Evolutionary conservation across 371 early-diverging fungal species (phyloP).

Genomic region (Zopfochytrium polystomum): DNA sequence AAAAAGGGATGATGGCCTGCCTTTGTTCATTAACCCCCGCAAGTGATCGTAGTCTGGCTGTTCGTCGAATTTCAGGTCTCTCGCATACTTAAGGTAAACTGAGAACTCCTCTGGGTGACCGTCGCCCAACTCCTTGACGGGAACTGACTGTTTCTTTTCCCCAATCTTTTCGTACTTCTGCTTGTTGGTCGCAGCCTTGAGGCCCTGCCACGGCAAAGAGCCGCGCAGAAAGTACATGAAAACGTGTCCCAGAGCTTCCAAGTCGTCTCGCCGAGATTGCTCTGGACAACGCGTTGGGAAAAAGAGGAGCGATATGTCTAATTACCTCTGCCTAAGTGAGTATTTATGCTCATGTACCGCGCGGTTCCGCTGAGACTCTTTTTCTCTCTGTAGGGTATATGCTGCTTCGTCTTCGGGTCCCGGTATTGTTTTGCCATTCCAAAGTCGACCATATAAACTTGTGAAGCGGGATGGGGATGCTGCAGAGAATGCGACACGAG

Average conservation of each 20-base stretch:
- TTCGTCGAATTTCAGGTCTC: conserved; percentile 92
- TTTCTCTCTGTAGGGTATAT: conserved; percentile 88
- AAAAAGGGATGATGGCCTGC: conserved; percentile 18
- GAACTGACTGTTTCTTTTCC: conserved; percentile 95
- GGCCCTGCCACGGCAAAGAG: too few relatives aligned
- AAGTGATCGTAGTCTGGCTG: conserved; percentile 95
- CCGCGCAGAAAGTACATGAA: too few relatives aligned
- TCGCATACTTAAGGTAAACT: conserved; percentile 86
- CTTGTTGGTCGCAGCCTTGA: too few relatives aligned
- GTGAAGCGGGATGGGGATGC: conserved; percentile 52
- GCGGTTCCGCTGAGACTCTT: conserved; percentile 96
- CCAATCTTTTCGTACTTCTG: conserved; percentile 99
- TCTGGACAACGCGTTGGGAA: too few relatives aligned
- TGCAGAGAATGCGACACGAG: conserved; percentile 47
- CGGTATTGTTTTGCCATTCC: conserved; percentile 98
- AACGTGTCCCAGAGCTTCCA: too few relatives aligned
- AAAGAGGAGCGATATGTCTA: too few relatives aligned
- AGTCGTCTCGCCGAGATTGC: too few relatives aligned
- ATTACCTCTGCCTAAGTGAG: too few relatives aligned
- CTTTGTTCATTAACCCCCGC: conserved; percentile 80
- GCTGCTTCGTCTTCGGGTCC: conserved; percentile 90
- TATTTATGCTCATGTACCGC: too few relatives aligned
- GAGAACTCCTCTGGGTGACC: conserved; percentile 93
- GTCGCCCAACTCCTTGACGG: conserved; percentile 88
- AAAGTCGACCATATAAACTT: conserved; percentile 86